Evolutionary conservation across 805 yeast species (phyloP), one percentile per base, ranked within the genome.

Genomic region (Saccharomycopsis javanensis): DNA sequence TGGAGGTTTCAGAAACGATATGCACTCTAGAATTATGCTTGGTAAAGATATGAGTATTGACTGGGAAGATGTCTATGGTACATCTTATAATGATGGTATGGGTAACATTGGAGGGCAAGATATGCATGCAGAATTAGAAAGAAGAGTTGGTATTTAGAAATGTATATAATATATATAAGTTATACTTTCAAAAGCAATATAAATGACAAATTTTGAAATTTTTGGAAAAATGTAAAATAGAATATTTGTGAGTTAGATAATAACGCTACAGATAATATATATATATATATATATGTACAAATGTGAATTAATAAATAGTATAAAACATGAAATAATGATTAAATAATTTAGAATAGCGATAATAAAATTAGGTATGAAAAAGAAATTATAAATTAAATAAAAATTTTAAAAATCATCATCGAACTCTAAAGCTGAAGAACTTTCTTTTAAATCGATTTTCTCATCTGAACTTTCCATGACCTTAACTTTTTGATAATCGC

Each of bases 401-500:
- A 50, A 18, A 28, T 5, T 13, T 34, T 30, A 55, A 42, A 58
- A 58, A 16, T 58, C 61, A 15, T 58, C 61, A 34, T 58, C 58
- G 31, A 58, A 55, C 15, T 50, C 50, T 20, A 58, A 37, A 13
- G n/a, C 38, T 18, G 20, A 30, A 31, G 55, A 35, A 27, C 20
- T 18, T 16, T 18, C 28, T 42, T 30, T 31, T 11, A 5, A 11
- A 4, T 50, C 38, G n/a, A 28, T 18, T 16, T 50, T 50, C 10
- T 25, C 37, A 20, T 18, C 50, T 56, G 82, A 72, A 64, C 78
- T 78, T 64, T 96, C 92, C 94, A 92, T 92, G 68, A 92, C 99
- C 77, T 97, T 97, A 57, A 98, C 97, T 78, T 92, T 92, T 77
- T 92, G 99, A 76, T 92, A 92, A 75, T 92, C 99, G 58, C 96